Conservation (phyloP, 2,329 filamentous ascomycete species). For the Botrytis tulipae region DNA sequence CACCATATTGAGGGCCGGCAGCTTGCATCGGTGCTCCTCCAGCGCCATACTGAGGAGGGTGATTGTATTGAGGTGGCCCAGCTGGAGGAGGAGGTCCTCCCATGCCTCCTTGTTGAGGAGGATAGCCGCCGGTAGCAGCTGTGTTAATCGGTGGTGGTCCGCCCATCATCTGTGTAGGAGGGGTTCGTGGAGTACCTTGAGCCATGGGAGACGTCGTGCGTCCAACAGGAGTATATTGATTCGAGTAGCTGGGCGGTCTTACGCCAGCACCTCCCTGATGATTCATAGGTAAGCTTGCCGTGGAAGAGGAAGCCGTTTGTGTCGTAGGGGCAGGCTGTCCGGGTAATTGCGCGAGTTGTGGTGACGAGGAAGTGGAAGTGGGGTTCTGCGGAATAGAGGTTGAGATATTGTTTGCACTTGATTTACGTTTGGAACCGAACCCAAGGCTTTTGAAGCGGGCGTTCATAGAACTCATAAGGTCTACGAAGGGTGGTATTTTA, state of each 20-base stretch:
- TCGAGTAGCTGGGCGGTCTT: constrained; percentile 62
- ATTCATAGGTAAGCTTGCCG: constrained; percentile 60
- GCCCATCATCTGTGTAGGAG: constrained; percentile 45
- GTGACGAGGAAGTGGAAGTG: constrained; percentile 34
- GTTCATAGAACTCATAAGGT: constrained; percentile 75
- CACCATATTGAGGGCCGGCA: constrained; percentile 36
- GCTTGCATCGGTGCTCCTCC: constrained; percentile 29
- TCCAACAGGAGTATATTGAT: constrained; percentile 54
- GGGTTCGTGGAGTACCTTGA: constrained; percentile 35
- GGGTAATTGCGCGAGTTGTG: constrained; percentile 30
- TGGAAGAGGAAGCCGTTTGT: constrained; percentile 49
- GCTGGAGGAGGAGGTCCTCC: constrained; percentile 33
- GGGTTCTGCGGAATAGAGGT: constrained; percentile 38
- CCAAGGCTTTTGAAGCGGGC: constrained; percentile 76
- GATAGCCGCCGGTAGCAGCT: constrained; percentile 57
- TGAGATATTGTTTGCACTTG: constrained; percentile 55
- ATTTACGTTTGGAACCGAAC: constrained; percentile 74
- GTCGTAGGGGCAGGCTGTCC: constrained; percentile 28
- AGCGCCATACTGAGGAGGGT: constrained; percentile 37
- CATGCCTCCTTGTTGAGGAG: constrained; percentile 49
- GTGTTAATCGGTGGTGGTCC: constrained; percentile 68
- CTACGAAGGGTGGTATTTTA: constrained; percentile 22
- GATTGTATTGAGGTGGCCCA: constrained; percentile 38
- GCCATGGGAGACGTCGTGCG: constrained; percentile 47
- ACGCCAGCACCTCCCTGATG: constrained; percentile 56